A percentile compares a stretch with the other conserved stretches of the same genome.
Conservation (phyloP, 164 flowering plant species). For the Kalanchoe fedtschenkoi region DNA sequence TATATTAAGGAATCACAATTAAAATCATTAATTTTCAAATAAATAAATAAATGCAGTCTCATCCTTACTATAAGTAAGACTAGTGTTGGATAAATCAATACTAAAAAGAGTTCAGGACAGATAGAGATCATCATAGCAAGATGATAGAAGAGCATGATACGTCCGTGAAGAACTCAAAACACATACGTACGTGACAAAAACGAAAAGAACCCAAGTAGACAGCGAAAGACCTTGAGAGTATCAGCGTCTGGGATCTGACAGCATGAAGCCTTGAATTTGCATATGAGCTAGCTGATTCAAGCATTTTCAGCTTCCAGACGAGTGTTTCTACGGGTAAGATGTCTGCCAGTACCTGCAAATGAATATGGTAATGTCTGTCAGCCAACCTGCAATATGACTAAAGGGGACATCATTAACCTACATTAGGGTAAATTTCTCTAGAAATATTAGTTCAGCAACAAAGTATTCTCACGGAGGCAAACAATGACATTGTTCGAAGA, state of each 20-base stretch:
- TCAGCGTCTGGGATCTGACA: conserved; percentile 42
- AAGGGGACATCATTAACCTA: background rate
- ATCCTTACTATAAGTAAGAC: background rate
- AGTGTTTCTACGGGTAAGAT: conserved; percentile 47
- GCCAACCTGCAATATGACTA: background rate
- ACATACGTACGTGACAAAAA: background rate
- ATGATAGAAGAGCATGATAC: conserved; percentile 17
- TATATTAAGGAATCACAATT: too few relatives aligned
- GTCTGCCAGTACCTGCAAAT: conserved; percentile 40
- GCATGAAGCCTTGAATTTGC: conserved; percentile 60
- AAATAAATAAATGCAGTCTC: too few relatives aligned
- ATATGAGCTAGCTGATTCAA: conserved; percentile 39
- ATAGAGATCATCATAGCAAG: background rate
- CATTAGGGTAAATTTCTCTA: background rate
- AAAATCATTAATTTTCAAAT: too few relatives aligned
- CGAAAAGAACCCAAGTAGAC: background rate
- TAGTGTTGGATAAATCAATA: background rate
- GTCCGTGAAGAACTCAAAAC: conserved; percentile 21
- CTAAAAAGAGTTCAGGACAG: background rate
- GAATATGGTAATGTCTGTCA: conserved; percentile 11
- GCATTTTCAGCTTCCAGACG: conserved; percentile 58
- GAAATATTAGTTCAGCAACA: background rate
- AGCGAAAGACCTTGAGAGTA: conserved; percentile 44
- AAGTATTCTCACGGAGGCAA: conserved; percentile 36
- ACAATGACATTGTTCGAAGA: conserved; percentile 24